These are phyloP conservation scores for Spirogloea muscicola DNA, from an alignment of 139 green algal genomes.

Conservation along the genomic window DNA sequence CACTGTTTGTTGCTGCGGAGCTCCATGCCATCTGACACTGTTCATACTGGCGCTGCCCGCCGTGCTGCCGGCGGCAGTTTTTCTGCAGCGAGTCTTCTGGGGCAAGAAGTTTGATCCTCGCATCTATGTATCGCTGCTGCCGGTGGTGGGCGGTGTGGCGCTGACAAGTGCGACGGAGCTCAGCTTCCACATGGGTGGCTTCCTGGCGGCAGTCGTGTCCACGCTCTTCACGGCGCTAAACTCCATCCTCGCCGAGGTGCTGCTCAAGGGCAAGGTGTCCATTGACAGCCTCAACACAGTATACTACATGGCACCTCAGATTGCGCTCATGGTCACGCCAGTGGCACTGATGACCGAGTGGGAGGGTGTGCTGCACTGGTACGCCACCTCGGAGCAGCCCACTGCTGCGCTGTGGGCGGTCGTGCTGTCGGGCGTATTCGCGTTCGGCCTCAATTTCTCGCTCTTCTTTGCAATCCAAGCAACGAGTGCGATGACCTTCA, in stretches of 20 bases:
- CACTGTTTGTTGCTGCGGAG: too few species aligned
- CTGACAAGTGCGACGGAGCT: conserved; percentile 21
- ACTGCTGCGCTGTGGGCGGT: neutral
- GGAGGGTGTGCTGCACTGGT: neutral
- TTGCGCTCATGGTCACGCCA: too few species aligned
- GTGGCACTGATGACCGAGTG: too few species aligned
- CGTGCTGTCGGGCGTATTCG: conserved; percentile 7
- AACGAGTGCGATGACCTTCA: conserved; percentile 38
- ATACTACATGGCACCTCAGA: conserved; percentile 36
- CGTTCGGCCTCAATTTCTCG: conserved; percentile 41
- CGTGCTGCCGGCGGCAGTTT: conserved; percentile 10
- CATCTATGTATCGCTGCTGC: conserved; percentile 17
- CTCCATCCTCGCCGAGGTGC: conserved; percentile 29
- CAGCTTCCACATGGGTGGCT: conserved; percentile 25
- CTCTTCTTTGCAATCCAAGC: conserved; percentile 34
- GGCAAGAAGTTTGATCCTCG: conserved; percentile 10
- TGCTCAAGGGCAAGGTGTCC: conserved; percentile 23
- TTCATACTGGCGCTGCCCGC: too few species aligned
- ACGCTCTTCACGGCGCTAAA: conserved; percentile 25
- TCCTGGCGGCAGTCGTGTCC: conserved; percentile 26
- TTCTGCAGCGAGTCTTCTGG: conserved; percentile 2
- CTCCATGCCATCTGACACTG: too few species aligned
- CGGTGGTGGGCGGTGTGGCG: conserved; percentile 19
- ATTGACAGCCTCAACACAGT: conserved; percentile 35
- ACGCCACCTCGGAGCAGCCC: neutral